Percentiles rank a stretch among this genome's conserved stretches.
Conservation (phyloP, 371 early-diverging fungal species). For the Mucor indicus region DNA sequence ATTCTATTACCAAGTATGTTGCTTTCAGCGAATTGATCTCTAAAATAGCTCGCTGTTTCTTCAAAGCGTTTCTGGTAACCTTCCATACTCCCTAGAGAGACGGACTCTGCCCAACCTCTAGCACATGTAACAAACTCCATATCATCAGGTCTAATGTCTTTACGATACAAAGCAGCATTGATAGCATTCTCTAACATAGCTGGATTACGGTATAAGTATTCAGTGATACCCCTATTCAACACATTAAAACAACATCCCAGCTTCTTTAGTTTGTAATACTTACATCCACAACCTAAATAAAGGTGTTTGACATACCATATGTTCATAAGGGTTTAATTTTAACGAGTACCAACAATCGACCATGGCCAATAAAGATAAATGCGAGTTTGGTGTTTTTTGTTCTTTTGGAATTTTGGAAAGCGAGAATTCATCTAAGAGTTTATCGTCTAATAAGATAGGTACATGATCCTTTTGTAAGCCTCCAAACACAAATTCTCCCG, state of each 20-base stretch:
- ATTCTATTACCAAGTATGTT: slow-evolving; percentile 70
- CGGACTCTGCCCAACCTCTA: slow-evolving; percentile 90
- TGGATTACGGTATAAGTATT: slow-evolving; percentile 81
- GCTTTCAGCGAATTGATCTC: slow-evolving; percentile 71
- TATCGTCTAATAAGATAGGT: slow-evolving; percentile 77
- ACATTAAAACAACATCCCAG: background rate
- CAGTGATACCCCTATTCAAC: slow-evolving; percentile 75
- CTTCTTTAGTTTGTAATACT: slow-evolving; percentile 6
- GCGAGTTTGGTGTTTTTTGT: slow-evolving; percentile 82
- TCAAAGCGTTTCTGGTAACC: slow-evolving; percentile 84
- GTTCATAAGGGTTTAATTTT: slow-evolving; percentile 87
- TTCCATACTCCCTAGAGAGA: slow-evolving; percentile 78
- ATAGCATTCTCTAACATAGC: slow-evolving; percentile 82
- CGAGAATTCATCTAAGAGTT: slow-evolving; percentile 82
- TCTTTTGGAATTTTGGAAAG: slow-evolving; percentile 81
- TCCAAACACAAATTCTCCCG: slow-evolving; percentile 87
- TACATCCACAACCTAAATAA: slow-evolving; percentile 90
- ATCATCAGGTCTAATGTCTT: slow-evolving; percentile 87
- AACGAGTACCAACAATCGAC: slow-evolving; percentile 92
- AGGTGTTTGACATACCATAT: slow-evolving; percentile 94
- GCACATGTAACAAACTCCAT: slow-evolving; percentile 90
- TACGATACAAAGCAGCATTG: slow-evolving; percentile 75
- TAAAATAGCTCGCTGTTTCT: slow-evolving; percentile 77
- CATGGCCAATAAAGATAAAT: slow-evolving; percentile 89
- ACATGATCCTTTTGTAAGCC: slow-evolving; percentile 54